phyloP scores from a whole-genome alignment of 1,139 yeast genomes.

The Lodderomyces pseudojiufengensis region DNA sequence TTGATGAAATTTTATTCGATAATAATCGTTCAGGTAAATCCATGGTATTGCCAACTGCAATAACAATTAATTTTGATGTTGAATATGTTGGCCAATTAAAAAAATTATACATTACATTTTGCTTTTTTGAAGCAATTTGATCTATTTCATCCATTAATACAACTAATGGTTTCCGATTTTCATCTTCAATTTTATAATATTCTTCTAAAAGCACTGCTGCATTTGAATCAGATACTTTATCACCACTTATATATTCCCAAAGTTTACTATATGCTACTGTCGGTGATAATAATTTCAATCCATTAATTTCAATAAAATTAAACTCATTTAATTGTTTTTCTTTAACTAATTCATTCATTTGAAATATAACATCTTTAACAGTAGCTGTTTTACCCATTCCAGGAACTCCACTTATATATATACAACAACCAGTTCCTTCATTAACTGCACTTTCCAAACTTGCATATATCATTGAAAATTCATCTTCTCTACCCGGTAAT shows the following conservation, averaged over 20 bases:
- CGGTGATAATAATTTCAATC: slow-evolving; percentile 81
- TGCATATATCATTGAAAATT: slow-evolving; percentile 69
- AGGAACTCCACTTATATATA: slow-evolving; percentile 94
- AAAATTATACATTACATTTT: slow-evolving; percentile 89
- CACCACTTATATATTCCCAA: slow-evolving; percentile 73
- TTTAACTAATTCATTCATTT: slow-evolving; percentile 46
- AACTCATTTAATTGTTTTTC: slow-evolving; percentile 55
- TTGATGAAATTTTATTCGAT: slow-evolving; percentile 84
- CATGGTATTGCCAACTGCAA: slow-evolving; percentile 97
- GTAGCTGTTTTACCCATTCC: slow-evolving; percentile 98
- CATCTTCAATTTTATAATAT: slow-evolving; percentile 28
- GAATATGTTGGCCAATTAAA: slow-evolving; percentile 95
- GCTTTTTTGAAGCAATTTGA: slow-evolving; percentile 81
- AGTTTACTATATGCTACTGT: slow-evolving; percentile 78
- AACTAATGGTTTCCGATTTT: slow-evolving; percentile 52
- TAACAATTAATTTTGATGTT: slow-evolving; percentile 74
- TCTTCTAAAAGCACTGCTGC: slow-evolving; percentile 48
- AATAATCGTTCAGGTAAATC: slow-evolving; percentile 88
- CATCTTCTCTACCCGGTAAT: slow-evolving; percentile 86
- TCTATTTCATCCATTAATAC: slow-evolving; percentile 90
- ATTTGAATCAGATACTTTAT: slow-evolving; percentile 57
- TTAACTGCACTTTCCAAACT: slow-evolving; percentile 74
- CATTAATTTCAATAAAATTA: slow-evolving; percentile 82
- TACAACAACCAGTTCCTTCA: slow-evolving; percentile 73
- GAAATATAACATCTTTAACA: slow-evolving; percentile 76